phyloP scores from a whole-genome alignment of 768 basidiomycete species.

The Chiua virens region DNA sequence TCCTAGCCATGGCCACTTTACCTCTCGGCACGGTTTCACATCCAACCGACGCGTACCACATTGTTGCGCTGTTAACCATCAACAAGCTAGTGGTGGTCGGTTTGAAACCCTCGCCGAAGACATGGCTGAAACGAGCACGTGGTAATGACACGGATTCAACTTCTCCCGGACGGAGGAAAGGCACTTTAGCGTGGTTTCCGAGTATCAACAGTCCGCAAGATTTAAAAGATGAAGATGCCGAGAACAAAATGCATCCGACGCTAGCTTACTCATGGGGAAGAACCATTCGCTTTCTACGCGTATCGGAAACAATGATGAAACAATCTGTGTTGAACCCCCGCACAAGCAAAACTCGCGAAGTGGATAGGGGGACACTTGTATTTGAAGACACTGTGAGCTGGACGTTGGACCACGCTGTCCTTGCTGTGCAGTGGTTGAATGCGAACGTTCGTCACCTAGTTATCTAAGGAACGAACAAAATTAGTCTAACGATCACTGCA shows the following conservation, averaged over 20 bases:
- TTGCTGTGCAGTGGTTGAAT: constrained; percentile 88
- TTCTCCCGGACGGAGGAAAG: constrained; percentile 52
- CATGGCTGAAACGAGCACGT: constrained; percentile 81
- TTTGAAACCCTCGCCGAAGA: constrained; percentile 86
- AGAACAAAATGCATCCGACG: constrained; percentile 49
- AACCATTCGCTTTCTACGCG: constrained; percentile 59
- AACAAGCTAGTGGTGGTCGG: constrained; percentile 92
- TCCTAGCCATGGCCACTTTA: constrained; percentile 78
- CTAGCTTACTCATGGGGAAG: constrained; percentile 87
- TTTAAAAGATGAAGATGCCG: constrained; percentile 20
- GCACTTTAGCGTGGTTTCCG: constrained; percentile 82
- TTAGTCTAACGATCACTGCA: constrained; percentile 27
- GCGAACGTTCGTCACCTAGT: constrained; percentile 65
- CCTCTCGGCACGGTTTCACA: constrained; percentile 77
- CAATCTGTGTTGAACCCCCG: constrained; percentile 52
- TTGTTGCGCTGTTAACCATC: constrained; percentile 86
- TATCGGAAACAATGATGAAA: constrained; percentile 58
- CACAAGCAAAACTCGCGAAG: constrained; percentile 56
- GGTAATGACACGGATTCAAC: constrained; percentile 44
- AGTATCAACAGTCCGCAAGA: constrained; percentile 41
- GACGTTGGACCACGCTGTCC: constrained; percentile 58
- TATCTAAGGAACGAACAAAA: background rate
- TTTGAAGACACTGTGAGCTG: constrained; percentile 63
- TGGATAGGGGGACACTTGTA: constrained; percentile 64
- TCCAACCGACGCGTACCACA: constrained; percentile 73